Evolutionary conservation across 495 filamentous ascomycete species (phyloP), one percentile per base, ranked within the genome.

Genomic region (Aspergillus nidulans): DNA sequence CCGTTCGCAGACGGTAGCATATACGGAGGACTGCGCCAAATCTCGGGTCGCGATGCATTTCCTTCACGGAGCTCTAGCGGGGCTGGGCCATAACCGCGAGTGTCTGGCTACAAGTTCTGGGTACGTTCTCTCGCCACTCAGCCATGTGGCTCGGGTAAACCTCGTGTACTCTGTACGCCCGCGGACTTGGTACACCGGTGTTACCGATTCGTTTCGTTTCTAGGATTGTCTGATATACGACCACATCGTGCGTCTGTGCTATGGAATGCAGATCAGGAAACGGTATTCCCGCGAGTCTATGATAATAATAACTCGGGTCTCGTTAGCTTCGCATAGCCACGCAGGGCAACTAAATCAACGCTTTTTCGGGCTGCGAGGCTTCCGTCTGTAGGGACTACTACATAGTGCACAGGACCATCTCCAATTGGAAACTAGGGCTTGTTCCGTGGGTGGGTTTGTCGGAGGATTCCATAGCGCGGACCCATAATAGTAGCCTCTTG

Each of bases 401-500:
- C n/a, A n/a, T n/a, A n/a, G n/a, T n/a, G n/a, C n/a, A n/a, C n/a
- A n/a, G 26, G 4, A 34, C 44, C 48, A 38, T 56, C 53, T 55
- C 62, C 42, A 38, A 47, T 51, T 55, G 42, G 46, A 56, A 59
- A 59, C 58, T 61, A 61, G 53, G 58, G 56, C 49, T 56, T 51
- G 43, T 42, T 52, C 38, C 49, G 53, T 61, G 55, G 44, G 62
- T 59, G 55, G 58, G 56, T 55, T 49, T 54, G 53, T 59, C 59
- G 58, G 59, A 61, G 55, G 52, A 53, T 52, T 55, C 56, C 38
- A 52, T 63, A 54, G 62, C 58, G 56, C 52, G 32, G 59, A 59
- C 62, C 62, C 62, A 59, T 64, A 59, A 51, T 52, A 64, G 57
- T 64, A 61, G 56, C 50, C 51, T 49, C 34, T 57, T 52, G 56